These are phyloP conservation scores for Colletotrichum incanum DNA, from an alignment of 2,329 filamentous ascomycete species.

Conservation along the genomic window DNA sequence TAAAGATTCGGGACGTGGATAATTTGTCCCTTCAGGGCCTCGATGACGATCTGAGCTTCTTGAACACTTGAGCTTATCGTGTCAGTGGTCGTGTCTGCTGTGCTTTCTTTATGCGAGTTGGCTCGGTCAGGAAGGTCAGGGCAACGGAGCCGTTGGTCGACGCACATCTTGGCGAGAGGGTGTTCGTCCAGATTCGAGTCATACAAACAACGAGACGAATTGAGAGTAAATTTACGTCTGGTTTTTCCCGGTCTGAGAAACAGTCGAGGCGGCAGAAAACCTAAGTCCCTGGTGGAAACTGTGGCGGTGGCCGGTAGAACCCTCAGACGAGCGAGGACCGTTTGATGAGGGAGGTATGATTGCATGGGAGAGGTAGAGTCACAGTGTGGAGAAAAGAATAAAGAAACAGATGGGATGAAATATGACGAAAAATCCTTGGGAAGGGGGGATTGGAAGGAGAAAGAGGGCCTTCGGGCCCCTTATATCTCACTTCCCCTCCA, in stretches of 20 bases:
- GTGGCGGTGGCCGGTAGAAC: too few species aligned
- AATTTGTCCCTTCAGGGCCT: constrained; percentile 48
- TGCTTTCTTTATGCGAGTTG: not conserved
- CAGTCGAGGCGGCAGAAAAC: too few species aligned
- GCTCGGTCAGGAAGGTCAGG: not conserved
- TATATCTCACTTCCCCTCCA: not conserved
- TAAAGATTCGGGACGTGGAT: constrained; percentile 49
- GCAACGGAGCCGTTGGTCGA: not conserved
- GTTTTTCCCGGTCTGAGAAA: not conserved
- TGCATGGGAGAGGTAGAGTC: too few species aligned
- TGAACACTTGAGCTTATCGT: not conserved
- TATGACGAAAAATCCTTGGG: not conserved
- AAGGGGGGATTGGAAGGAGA: too few species aligned
- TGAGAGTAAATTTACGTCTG: too few species aligned
- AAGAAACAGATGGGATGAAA: not conserved
- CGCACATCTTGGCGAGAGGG: not conserved
- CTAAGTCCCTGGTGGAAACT: not conserved
- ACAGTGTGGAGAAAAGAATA: not conserved
- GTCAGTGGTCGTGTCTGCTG: not conserved
- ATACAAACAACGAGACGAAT: not conserved
- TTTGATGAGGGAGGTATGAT: not conserved
- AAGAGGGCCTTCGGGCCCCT: not conserved
- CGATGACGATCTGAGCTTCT: constrained; percentile 38
- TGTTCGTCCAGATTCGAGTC: not conserved
- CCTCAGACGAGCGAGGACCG: not conserved